A percentile compares a stretch with the other conserved stretches of the same genome.
These are phyloP conservation scores for Ophiostoma novo-ulmi DNA, from an alignment of 2,329 filamentous ascomycete species.

Conservation along the genomic window DNA sequence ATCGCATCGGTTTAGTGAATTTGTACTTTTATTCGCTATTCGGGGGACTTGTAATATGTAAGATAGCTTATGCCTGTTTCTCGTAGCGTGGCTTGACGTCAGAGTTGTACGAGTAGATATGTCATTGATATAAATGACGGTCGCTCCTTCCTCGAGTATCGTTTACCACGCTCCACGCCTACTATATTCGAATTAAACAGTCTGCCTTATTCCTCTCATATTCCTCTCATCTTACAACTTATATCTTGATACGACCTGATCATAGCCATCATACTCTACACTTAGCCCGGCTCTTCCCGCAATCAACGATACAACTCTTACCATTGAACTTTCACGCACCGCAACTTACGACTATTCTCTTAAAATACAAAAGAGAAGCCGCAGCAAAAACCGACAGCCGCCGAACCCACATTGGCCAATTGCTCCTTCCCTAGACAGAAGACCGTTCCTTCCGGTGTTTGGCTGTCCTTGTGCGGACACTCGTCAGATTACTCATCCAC, in stretches of 20 bases:
- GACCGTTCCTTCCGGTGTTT: background rate
- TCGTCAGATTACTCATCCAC: conserved; percentile 20
- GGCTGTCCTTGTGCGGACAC: background rate
- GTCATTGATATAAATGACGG: conserved; percentile 5
- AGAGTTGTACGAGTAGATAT: background rate
- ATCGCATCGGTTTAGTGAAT: background rate
- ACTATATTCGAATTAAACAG: background rate
- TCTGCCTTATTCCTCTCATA: background rate
- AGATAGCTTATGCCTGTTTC: background rate
- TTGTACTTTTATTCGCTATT: background rate
- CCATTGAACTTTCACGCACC: background rate
- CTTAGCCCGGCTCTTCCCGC: background rate
- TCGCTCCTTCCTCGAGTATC: background rate
- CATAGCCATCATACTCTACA: background rate
- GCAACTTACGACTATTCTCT: background rate
- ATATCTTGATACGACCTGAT: background rate
- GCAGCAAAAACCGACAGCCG: conserved; percentile 12
- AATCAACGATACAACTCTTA: background rate
- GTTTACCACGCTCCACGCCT: background rate
- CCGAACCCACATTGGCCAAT: background rate
- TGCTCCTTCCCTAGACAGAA: background rate
- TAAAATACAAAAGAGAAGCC: background rate
- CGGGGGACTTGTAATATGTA: background rate
- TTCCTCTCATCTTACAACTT: background rate
- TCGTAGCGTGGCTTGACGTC: conserved; percentile 1